Evolutionary conservation across 2,329 filamentous ascomycete species (phyloP).

Genomic region (Fusarium austroafricanum): DNA sequence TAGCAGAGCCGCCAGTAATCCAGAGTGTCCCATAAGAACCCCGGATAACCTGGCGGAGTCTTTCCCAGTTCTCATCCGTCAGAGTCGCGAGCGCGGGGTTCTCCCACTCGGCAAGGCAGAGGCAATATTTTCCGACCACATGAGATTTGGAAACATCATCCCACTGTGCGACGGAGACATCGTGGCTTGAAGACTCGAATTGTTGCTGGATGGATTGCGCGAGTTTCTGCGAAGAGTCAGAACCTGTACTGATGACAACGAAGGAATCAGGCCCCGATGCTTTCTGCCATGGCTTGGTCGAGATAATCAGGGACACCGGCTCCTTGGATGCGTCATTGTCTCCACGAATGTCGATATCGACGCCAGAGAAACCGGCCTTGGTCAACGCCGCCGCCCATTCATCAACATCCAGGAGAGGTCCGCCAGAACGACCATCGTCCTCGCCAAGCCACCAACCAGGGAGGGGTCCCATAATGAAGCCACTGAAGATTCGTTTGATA

Average conservation of each 20-base stretch:
- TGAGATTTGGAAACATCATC: not conserved
- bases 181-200: not conserved
- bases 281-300: not conserved
- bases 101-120: not conserved
- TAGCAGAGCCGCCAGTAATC: not conserved
- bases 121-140: not conserved
- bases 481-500: not conserved
- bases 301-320: not conserved
- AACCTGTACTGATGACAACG: not conserved
- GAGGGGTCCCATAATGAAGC: constrained; percentile 5
- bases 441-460: constrained; percentile 8
- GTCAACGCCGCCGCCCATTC: not conserved
- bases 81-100: not conserved
- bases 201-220: not conserved
- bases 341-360: not conserved
- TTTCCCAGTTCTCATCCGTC: not conserved
- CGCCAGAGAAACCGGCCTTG: not conserved
- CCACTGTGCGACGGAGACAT: not conserved
- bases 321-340: not conserved
- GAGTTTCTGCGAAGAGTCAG: not conserved
- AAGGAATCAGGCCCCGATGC: not conserved
- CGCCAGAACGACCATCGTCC: not conserved
- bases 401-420: not conserved
- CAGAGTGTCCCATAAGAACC: not conserved
- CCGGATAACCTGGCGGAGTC: not conserved